Evolutionary conservation across 139 green algal species (phyloP).

Genomic region (Picochlorum sp.): DNA sequence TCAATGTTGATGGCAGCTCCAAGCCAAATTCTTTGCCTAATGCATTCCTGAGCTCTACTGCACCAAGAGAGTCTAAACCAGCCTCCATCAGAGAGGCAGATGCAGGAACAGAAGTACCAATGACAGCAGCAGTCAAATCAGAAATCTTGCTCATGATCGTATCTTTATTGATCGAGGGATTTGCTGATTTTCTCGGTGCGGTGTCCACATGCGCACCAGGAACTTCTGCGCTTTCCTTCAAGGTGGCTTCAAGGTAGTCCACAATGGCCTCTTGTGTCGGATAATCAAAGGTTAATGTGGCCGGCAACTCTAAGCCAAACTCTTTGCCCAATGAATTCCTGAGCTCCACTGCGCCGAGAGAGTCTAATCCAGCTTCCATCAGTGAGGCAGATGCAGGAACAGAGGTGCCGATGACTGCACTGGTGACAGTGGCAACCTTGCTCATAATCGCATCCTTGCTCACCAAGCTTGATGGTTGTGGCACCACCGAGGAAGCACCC

Average conservation of each 20-base stretch:
- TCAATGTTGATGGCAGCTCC: conserved; percentile 49
- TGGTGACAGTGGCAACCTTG: conserved; percentile 15
- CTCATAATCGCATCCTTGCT: conserved; percentile 15
- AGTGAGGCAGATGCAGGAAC: conserved; percentile 28
- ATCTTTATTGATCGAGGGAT: neutral
- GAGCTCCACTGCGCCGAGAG: conserved; percentile 73
- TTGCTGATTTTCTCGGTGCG: no score
- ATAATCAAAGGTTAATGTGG: conserved; percentile 66
- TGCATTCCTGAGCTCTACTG: conserved; percentile 71
- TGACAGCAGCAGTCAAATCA: conserved; percentile 7
- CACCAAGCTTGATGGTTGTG: neutral
- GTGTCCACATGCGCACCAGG: neutral
- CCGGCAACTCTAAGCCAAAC: conserved; percentile 46
- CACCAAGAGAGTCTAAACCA: conserved; percentile 62
- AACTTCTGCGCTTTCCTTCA: neutral
- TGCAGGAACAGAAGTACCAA: conserved; percentile 20
- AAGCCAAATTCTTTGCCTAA: conserved; percentile 50
- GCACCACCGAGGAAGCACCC: neutral
- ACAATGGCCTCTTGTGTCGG: conserved; percentile 39
- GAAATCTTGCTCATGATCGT: conserved; percentile 22
- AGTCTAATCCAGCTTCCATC: conserved; percentile 55
- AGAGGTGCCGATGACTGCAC: conserved; percentile 15
- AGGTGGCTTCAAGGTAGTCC: conserved; percentile 22
- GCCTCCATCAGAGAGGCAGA: conserved; percentile 40
- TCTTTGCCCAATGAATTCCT: conserved; percentile 55